A percentile compares a stretch with the other conserved stretches of the same genome.
These are phyloP conservation scores for Mycena albidolilacea DNA, from an alignment of 768 basidiomycete species.

Conservation along the genomic window DNA sequence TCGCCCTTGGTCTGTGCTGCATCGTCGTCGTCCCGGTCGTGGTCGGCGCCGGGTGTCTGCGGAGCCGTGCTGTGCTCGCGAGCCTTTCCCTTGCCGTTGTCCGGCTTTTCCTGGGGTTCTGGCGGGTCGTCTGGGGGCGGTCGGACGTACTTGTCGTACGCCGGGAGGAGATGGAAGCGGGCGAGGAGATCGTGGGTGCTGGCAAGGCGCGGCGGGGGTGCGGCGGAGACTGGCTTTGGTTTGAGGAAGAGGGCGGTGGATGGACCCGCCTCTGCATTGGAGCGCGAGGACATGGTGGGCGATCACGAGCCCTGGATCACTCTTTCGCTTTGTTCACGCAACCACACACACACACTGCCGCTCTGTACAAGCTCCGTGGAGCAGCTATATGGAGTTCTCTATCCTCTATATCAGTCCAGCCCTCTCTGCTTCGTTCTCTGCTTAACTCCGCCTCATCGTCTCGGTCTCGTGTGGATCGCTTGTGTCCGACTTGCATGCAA, in stretches of 20 bases:
- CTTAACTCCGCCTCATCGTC: too few species aligned
- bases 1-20: conserved; percentile 67
- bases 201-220: conserved; percentile 65
- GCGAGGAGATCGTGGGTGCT: conserved; percentile 87
- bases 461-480: too few species aligned
- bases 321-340: too few species aligned
- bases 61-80: conserved; percentile 49
- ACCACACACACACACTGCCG: too few species aligned
- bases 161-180: conserved; percentile 77
- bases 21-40: conserved; percentile 68
- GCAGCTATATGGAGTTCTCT: too few species aligned
- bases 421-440: too few species aligned
- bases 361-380: too few species aligned
- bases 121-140: conserved; percentile 55
- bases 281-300: neutral
- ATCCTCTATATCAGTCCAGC: too few species aligned
- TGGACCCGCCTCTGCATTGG: conserved; percentile 11
- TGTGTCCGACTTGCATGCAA: too few species aligned
- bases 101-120: conserved; percentile 40
- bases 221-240: conserved; percentile 42
- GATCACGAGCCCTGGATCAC: too few species aligned
- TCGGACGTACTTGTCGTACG: conserved; percentile 90
- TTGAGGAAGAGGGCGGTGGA: conserved; percentile 36
- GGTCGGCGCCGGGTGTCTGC: conserved; percentile 51
- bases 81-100: conserved; percentile 69